Percentiles rank a stretch among this genome's conserved stretches.
Conservation (phyloP, 805 yeast species). For the Hanseniaspora vineae region DNA sequence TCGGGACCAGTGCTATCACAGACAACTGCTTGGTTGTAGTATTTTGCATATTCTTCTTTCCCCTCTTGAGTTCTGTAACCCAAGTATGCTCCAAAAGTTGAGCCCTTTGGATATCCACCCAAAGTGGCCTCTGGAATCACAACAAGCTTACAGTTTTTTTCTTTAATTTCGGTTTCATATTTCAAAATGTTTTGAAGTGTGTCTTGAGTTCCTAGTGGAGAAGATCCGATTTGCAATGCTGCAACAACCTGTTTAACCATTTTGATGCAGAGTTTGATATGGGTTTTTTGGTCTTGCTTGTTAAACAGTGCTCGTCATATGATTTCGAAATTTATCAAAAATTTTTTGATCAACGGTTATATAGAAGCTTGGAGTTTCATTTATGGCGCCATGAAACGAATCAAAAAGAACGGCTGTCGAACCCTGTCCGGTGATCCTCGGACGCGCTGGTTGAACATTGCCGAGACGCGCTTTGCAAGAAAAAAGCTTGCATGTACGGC, state of each 20-base stretch:
- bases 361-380: too few relatives aligned
- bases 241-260: slow-evolving; percentile 26
- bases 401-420: too few relatives aligned
- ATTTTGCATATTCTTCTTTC: slow-evolving; percentile 27
- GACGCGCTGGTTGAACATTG: too few relatives aligned
- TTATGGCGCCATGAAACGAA: too few relatives aligned
- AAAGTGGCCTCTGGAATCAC: slow-evolving; percentile 34
- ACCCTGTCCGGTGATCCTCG: too few relatives aligned
- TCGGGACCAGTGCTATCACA: slow-evolving; percentile 21
- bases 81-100: slow-evolving; percentile 29
- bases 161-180: slow-evolving; percentile 25
- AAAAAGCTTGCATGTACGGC: too few relatives aligned
- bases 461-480: too few relatives aligned
- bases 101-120: slow-evolving; percentile 37
- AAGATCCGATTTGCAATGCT: slow-evolving; percentile 32
- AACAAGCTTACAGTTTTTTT: slow-evolving; percentile 24
- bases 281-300: too few relatives aligned
- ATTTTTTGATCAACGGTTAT: too few relatives aligned
- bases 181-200: slow-evolving; percentile 28
- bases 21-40: slow-evolving; percentile 24
- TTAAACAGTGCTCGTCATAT: too few relatives aligned
- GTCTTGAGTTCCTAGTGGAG: slow-evolving; percentile 25
- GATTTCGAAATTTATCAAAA: too few relatives aligned
- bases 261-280: not conserved
- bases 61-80: slow-evolving; percentile 32